Evolutionary conservation across 495 filamentous ascomycete genomes (phyloP).

Genomic region (Penicillium pancosmium): DNA sequence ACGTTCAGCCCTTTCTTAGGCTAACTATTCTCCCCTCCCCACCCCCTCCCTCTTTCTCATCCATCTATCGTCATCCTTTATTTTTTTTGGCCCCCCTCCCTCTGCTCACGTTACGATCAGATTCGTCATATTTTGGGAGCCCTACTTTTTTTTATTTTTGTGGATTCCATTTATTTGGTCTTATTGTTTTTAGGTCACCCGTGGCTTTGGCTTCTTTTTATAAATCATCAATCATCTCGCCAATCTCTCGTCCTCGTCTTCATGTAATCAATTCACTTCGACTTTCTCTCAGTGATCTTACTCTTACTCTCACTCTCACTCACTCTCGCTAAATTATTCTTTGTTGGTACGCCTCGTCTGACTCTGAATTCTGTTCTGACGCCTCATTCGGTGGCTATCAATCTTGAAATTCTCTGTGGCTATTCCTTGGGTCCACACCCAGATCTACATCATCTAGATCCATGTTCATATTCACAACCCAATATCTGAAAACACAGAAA

Average conservation of each 20-base stretch:
- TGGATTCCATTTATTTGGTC: slow-evolving; percentile 1
- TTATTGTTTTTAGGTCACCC: background rate
- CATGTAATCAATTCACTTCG: slow-evolving; percentile 2
- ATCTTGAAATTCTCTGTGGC: background rate
- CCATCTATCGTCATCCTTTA: slow-evolving; percentile 19
- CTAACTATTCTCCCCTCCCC: background rate
- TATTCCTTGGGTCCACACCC: background rate
- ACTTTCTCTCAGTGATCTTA: background rate
- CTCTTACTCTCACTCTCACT: background rate
- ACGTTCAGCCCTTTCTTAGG: slow-evolving; percentile 5
- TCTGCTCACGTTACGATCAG: slow-evolving; percentile 13
- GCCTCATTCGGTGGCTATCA: background rate
- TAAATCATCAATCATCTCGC: background rate
- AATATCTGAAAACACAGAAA: background rate
- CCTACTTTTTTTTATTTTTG: slow-evolving; percentile 4
- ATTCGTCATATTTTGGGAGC: slow-evolving; percentile 21
- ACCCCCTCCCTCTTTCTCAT: background rate
- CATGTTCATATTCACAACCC: background rate
- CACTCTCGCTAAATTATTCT: background rate
- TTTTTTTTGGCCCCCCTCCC: background rate
- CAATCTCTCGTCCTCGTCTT: background rate
- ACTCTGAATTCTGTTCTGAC: background rate
- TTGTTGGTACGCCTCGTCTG: background rate
- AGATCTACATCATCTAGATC: background rate
- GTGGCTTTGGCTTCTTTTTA: background rate